Evolutionary conservation across 1,284 basidiomycete genomes (phyloP), one percentile per base, ranked within the genome.

Genomic region (Anthracocystis setariae): DNA sequence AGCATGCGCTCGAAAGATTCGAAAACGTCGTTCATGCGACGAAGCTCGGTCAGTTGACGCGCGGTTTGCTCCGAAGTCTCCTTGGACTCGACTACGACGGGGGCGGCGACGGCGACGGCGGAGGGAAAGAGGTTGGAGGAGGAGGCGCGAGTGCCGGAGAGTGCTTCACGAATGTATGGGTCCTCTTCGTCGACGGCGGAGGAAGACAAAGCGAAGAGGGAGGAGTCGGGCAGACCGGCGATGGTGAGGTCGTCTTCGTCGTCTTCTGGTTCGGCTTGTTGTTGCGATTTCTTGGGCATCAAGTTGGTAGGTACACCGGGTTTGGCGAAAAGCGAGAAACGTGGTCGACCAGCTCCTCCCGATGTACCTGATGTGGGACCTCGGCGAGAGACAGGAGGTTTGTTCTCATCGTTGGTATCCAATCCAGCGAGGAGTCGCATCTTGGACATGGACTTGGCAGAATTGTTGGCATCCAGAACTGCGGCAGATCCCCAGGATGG

Each of bases 1-100:
- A 82, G 70, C 66, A 73, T 74, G 10, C 39, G 43, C 45, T 81
- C 80, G 53, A 77, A 81, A 5, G 70, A 55, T 39, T 75, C 74
- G 53, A 82, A 82, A n/a, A 77, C 60, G 8, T 71, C 67, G 48
- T 82, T 81, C 54, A 82, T 72, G 38, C 67, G 60, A 8, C 63
- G 68, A 7, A 80, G 50, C 44, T 81, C 76, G 21, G 59, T 37
- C n/a, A 81, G 60, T 37, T 82, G 79, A 10, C 62, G 55, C 8
- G 68, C 63, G 8, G 75, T 42, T 27, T 72, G 59, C 40, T 81
- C 79, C 13, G 69, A 53, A 10, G 64, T 71, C 37, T 82, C 69
- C 35, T 55, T 66, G 55, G 39, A 45, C 29, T 71, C 59, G 13
- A 37, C 35, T n/a, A 15, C 35, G 5, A 15, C 7, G 10, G n/a